These are phyloP conservation scores for Colletotrichum lini DNA, from an alignment of 2,329 filamentous ascomycete species.

Conservation along the genomic window DNA sequence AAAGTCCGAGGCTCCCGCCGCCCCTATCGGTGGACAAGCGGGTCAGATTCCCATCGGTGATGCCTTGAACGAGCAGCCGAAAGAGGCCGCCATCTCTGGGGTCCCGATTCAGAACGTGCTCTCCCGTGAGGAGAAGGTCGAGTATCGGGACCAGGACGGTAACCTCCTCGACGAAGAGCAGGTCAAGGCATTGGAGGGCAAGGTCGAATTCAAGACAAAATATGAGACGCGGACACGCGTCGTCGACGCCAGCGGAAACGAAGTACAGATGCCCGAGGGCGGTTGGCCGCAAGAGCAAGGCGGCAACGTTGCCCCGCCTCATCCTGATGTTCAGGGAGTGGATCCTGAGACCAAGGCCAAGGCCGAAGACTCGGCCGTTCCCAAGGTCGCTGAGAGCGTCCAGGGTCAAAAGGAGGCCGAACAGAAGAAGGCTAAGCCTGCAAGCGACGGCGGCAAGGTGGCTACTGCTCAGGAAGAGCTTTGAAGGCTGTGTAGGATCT, in stretches of 20 bases:
- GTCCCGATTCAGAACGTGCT: slow-evolving; percentile 66
- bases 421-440: slow-evolving; percentile 71
- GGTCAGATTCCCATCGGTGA: slow-evolving; percentile 48
- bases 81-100: slow-evolving; percentile 59
- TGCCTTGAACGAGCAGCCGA: slow-evolving; percentile 46
- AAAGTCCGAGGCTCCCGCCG: slow-evolving; percentile 36
- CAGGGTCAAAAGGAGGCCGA: slow-evolving; percentile 73
- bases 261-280: slow-evolving; percentile 68
- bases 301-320: slow-evolving; percentile 68
- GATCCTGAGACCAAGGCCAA: slow-evolving; percentile 69
- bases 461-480: slow-evolving; percentile 62
- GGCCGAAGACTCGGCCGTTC: slow-evolving; percentile 55
- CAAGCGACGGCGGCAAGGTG: slow-evolving; percentile 71
- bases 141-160: slow-evolving; percentile 95
- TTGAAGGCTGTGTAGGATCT: slow-evolving; percentile 43
- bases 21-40: slow-evolving; percentile 39
- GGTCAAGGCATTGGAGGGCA: slow-evolving; percentile 87
- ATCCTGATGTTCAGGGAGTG: slow-evolving; percentile 73
- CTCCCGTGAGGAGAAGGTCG: slow-evolving; percentile 82
- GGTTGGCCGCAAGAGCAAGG: slow-evolving; percentile 53
- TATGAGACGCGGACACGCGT: slow-evolving; percentile 95
- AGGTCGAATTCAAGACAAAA: slow-evolving; percentile 94
- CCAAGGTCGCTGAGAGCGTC: slow-evolving; percentile 63
- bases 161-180: slow-evolving; percentile 89
- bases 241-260: slow-evolving; percentile 84